These are phyloP conservation scores for Moniliophthora roreri DNA, from an alignment of 1,284 basidiomycete species.

Conservation along the genomic window DNA sequence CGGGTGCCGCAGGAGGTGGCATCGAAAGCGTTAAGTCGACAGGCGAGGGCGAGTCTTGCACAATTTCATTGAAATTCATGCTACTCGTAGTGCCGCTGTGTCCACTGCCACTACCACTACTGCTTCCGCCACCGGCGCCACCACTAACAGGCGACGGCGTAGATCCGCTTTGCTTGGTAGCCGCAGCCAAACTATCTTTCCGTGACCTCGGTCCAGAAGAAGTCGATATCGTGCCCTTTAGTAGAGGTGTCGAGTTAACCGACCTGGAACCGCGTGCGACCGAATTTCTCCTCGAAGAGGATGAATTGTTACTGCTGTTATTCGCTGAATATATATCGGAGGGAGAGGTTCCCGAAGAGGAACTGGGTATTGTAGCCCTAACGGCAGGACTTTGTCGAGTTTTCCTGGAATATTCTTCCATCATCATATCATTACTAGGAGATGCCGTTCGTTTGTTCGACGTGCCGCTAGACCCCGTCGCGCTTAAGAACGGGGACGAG, in stretches of 20 bases:
- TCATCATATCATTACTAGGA: conserved; percentile 31
- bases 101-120: not conserved
- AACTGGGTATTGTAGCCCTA: conserved; percentile 32
- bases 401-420: conserved; percentile 48
- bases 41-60: conserved; percentile 72
- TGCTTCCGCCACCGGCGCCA: not conserved
- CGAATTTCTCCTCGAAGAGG: conserved; percentile 26
- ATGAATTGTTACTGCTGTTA: no score
- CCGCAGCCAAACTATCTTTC: conserved; percentile 4
- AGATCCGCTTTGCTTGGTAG: not conserved
- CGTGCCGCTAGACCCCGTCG: conserved; percentile 5
- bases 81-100: conserved; percentile 28
- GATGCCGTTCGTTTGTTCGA: conserved; percentile 41
- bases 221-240: conserved; percentile 23
- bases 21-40: conserved; percentile 84
- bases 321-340: not conserved
- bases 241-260: conserved; percentile 61
- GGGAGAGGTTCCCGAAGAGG: conserved; percentile 19
- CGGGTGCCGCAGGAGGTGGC: conserved; percentile 42
- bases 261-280: conserved; percentile 48
- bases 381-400: conserved; percentile 47
- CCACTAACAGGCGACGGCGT: not conserved
- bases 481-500: conserved; percentile 1
- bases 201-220: not conserved
- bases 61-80: conserved; percentile 34